A percentile compares a stretch with the other conserved stretches of the same genome.
These are phyloP conservation scores for Sphagnum tenellum DNA, from an alignment of 225 moss, liverwort and hornwort species.

Conservation along the genomic window DNA sequence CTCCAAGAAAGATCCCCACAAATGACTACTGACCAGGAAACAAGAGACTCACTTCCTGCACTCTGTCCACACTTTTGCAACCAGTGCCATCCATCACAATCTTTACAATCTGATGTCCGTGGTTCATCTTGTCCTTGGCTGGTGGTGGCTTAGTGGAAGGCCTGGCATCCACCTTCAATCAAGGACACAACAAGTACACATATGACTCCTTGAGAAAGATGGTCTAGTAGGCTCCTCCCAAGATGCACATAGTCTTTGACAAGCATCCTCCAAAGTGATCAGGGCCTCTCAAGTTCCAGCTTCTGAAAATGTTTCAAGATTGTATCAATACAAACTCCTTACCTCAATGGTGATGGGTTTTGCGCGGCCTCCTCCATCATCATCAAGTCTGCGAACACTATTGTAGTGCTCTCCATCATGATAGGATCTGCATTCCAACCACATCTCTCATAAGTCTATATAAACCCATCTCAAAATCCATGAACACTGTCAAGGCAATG, in stretches of 20 bases:
- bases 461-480: no score
- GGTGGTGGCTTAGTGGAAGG: constrained; percentile 70
- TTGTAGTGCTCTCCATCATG: constrained; percentile 99
- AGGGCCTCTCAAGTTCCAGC: not conserved
- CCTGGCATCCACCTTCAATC: constrained; percentile 49
- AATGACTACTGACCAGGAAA: not conserved
- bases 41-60: constrained; percentile 36
- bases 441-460: constrained; percentile 12
- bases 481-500: no score
- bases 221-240: no score
- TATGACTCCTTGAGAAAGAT: not conserved
- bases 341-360: constrained; percentile 71
- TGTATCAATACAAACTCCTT: not conserved
- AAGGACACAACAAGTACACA: not conserved
- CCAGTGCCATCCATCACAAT: constrained; percentile 63
- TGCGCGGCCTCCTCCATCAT: constrained; percentile 67
- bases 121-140: constrained; percentile 46
- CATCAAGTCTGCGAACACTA: constrained; percentile 75
- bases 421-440: constrained; percentile 76
- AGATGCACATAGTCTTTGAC: no score
- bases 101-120: constrained; percentile 20
- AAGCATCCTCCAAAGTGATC: no score
- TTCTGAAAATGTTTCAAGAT: not conserved
- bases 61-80: constrained; percentile 49
- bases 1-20: not conserved